phyloP scores from a whole-genome alignment of 352 stramenopile species.

The Phytophthora foliorum region DNA sequence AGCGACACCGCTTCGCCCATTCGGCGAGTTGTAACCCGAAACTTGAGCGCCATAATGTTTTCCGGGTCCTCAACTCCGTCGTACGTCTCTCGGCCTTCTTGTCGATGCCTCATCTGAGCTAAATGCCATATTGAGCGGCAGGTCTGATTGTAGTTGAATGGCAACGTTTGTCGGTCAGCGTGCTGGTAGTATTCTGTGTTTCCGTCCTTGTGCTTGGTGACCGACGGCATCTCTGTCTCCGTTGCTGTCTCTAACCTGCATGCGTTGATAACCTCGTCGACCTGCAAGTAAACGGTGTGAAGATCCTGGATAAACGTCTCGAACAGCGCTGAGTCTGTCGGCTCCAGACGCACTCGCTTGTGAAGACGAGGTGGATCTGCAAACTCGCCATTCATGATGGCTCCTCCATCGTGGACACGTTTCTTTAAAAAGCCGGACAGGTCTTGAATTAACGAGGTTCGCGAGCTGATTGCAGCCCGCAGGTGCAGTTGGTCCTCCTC shows the following conservation, averaged over 20 bases:
- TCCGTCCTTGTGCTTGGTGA: constrained; percentile 30
- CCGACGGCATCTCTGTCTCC: background rate
- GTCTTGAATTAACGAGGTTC: constrained; percentile 39
- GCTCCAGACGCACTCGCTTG: constrained; percentile 33
- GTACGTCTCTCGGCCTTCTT: constrained; percentile 32
- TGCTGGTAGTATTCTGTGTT: constrained; percentile 34
- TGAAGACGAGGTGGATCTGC: constrained; percentile 17
- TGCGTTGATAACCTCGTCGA: constrained; percentile 19
- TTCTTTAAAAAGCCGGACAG: constrained; percentile 36
- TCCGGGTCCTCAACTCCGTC: constrained; percentile 21
- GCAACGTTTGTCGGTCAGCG: constrained; percentile 25
- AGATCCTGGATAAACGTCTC: constrained; percentile 48
- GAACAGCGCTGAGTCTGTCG: constrained; percentile 43
- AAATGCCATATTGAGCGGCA: constrained; percentile 37
- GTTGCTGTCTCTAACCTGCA: constrained; percentile 16
- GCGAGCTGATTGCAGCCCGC: constrained; percentile 36
- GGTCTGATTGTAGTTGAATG: constrained; percentile 41
- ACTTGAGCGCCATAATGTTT: constrained; percentile 41
- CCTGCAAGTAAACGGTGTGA: constrained; percentile 31
- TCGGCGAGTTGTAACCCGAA: constrained; percentile 26
- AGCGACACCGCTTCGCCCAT: constrained; percentile 30
- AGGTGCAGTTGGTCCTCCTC: constrained; percentile 36
- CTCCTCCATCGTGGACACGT: constrained; percentile 23
- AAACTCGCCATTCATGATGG: constrained; percentile 11
- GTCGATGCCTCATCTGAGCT: constrained; percentile 30